Evolutionary conservation across 352 stramenopile genomes (phyloP).

Genomic region (Pythium diclinum): DNA sequence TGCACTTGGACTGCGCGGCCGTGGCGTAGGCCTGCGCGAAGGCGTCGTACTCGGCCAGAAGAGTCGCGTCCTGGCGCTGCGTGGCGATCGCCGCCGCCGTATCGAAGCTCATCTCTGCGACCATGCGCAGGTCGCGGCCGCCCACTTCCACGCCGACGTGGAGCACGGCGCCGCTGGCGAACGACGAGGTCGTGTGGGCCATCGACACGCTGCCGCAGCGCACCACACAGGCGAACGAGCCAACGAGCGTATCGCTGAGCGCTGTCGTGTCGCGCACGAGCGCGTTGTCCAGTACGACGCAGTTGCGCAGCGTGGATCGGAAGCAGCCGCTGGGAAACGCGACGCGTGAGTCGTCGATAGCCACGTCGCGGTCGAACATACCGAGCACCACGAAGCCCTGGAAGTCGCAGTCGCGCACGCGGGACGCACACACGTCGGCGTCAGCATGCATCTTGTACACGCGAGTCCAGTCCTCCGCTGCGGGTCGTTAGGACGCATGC

Average conservation of each 20-base stretch:
- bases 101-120: conserved; percentile 71
- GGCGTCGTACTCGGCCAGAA: conserved; percentile 44
- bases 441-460: conserved; percentile 45
- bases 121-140: conserved; percentile 60
- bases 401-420: conserved; percentile 69
- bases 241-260: conserved; percentile 47
- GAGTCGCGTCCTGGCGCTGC: conserved; percentile 33
- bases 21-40: conserved; percentile 55
- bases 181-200: conserved; percentile 25
- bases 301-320: conserved; percentile 59
- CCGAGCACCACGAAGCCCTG: conserved; percentile 64
- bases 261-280: conserved; percentile 71
- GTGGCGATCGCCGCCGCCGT: conserved; percentile 44
- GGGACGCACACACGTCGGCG: conserved; percentile 28
- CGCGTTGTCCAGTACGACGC: conserved; percentile 63
- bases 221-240: conserved; percentile 49
- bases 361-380: conserved; percentile 35
- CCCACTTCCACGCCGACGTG: conserved; percentile 84
- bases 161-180: conserved; percentile 58
- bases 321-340: conserved; percentile 61
- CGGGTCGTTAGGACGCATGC: background rate
- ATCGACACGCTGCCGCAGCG: conserved; percentile 59
- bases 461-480: conserved; percentile 58
- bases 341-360: conserved; percentile 42
- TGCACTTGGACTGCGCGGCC: conserved; percentile 39